Conservation (phyloP, 2,329 filamentous ascomycete genomes). For the Penicillium sp. region DNA sequence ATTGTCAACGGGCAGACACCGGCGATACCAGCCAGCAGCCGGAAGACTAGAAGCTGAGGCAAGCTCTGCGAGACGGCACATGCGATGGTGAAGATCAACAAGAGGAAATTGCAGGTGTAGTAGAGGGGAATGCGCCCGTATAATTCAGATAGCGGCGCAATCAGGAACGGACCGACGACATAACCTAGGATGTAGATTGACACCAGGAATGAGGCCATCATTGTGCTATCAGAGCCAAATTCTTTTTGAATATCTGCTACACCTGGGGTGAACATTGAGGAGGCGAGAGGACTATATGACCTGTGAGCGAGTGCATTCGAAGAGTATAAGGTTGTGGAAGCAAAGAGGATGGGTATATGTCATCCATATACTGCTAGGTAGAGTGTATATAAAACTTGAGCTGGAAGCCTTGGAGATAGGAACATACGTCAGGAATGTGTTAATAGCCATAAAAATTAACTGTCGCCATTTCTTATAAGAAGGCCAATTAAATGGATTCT, state of each 20-base stretch:
- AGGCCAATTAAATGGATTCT: constrained; percentile 36
- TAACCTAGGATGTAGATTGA: constrained; percentile 64
- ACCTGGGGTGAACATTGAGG: constrained; percentile 50
- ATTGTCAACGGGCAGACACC: constrained; percentile 65
- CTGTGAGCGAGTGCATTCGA: no score
- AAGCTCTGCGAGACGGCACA: constrained; percentile 62
- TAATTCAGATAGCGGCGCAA: constrained; percentile 63
- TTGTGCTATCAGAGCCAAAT: constrained; percentile 45
- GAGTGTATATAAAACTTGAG: background rate
- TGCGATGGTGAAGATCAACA: constrained; percentile 61
- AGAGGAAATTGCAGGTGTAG: constrained; percentile 58
- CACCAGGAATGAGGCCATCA: constrained; percentile 55
- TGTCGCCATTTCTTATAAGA: constrained; percentile 23
- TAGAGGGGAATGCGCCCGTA: constrained; percentile 63
- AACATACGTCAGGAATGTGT: constrained; percentile 24
- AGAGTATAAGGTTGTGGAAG: no score
- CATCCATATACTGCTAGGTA: background rate
- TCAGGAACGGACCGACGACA: constrained; percentile 57
- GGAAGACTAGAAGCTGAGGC: constrained; percentile 58
- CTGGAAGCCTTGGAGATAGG: background rate
- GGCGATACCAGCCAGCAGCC: constrained; percentile 64
- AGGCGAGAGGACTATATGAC: constrained; percentile 32
- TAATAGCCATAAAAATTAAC: constrained; percentile 23
- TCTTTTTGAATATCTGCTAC: constrained; percentile 46
- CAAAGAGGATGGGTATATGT: background rate